Evolutionary conservation across 2,329 filamentous ascomycete species (phyloP), one percentile per base, ranked within the genome.

Genomic region (Fusarium liriodendri): DNA sequence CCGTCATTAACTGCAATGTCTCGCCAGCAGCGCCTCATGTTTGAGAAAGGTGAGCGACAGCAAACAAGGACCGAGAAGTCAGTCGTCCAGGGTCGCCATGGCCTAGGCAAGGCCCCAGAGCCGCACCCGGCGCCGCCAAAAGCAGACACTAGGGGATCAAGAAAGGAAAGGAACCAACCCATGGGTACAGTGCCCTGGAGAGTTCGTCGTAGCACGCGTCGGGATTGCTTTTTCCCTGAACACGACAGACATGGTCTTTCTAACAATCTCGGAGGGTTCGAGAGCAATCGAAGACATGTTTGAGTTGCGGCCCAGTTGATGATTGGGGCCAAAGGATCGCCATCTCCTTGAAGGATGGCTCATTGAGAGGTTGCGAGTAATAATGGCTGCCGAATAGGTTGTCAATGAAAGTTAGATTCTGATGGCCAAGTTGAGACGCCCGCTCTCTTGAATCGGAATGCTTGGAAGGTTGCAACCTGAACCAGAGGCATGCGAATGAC

Each of bases 391-490:
- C 10, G 47, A 25, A 47, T 7, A 20, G 33, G 22, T 58, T 50
- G 22, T 25, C n/a, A 37, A 47, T 59, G 32, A 47, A 61, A n/a
- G 45, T 38, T 58, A 32, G 29, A 25, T 40, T 25, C 45, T 38
- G 33, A 29, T 29, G 38, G n/a, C 29, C 25, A 58, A 62, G 29
- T 45, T 32, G 32, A 67, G 20, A 60, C 64, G 38, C 42, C 42
- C 52, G 29, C 22, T 33, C 55, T 37, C 29, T 20, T 47, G 20
- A 33, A 40, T n/a, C 22, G 72, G 74, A 77, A 78, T 77, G 70
- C 32, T 69, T 35, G 40, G 57, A 25, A 52, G 54, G 67, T 68
- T 64, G 64, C 62, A 32, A 27, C 47, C 40, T 25, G 64, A 45
- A 57, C 55, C 50, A 64, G 42, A 32, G 55, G 52, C 55, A 61